Evolutionary conservation across 805 yeast species (phyloP).

Genomic region (Tetrapisispora fleetii): DNA sequence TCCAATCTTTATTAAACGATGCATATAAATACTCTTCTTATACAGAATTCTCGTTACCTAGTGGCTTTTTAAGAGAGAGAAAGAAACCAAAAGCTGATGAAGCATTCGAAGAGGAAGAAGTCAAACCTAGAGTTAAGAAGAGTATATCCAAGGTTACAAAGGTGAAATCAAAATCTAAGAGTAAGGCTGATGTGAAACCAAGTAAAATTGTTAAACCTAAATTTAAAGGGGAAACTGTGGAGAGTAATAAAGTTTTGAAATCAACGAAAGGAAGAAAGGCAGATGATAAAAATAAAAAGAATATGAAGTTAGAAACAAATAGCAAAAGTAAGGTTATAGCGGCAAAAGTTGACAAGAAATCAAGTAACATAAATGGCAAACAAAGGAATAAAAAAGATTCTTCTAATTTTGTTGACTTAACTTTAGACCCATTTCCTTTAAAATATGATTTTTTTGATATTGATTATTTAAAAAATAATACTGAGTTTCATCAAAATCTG

Average conservation of each 20-base stretch:
- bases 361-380: background rate
- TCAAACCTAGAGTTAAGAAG: background rate
- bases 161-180: background rate
- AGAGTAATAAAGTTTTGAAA: too few species aligned
- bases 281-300: background rate
- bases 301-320: background rate
- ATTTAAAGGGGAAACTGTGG: background rate
- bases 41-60: conserved; percentile 20
- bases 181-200: too few species aligned
- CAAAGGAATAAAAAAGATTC: background rate
- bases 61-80: conserved; percentile 15
- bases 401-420: conserved; percentile 5
- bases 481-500: conserved; percentile 4
- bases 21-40: conserved; percentile 21
- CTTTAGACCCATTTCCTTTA: conserved; percentile 3
- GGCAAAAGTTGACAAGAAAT: background rate
- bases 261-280: background rate
- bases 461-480: conserved; percentile 4
- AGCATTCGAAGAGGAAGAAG: background rate
- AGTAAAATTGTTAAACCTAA: background rate
- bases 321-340: background rate
- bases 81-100: background rate
- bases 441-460: conserved; percentile 16
- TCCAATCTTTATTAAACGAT: conserved; percentile 19
- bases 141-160: background rate